These are phyloP conservation scores for Rhytidiadelphus loreus DNA, from an alignment of 225 moss, liverwort and hornwort species.

Conservation along the genomic window DNA sequence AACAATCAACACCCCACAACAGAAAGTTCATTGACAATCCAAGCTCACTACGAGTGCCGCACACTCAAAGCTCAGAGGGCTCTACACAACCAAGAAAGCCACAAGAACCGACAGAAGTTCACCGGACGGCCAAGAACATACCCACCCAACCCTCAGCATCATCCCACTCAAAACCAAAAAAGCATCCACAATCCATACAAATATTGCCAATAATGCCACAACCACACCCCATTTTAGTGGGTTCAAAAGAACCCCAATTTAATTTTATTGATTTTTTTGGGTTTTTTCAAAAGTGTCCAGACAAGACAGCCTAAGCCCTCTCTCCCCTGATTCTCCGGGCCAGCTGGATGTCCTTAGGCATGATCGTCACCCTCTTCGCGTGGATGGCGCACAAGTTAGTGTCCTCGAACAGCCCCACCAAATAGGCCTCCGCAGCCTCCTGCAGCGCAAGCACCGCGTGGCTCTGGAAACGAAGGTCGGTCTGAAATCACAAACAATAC, in stretches of 20 bases:
- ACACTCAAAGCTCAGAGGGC: background rate
- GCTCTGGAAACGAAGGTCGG: background rate
- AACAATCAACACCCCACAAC: background rate
- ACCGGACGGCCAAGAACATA: background rate
- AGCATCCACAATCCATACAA: background rate
- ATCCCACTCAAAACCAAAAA: background rate
- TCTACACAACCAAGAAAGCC: background rate
- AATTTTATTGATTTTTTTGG: background rate
- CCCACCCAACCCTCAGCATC: background rate
- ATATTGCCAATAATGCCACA: background rate
- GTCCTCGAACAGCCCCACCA: background rate
- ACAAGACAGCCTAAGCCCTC: background rate
- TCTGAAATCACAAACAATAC: background rate
- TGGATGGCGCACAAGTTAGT: constrained; percentile 12
- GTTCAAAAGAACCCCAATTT: constrained; percentile 33
- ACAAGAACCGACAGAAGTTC: background rate
- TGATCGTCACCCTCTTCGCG: background rate
- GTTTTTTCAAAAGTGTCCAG: background rate
- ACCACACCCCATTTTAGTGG: constrained; percentile 5
- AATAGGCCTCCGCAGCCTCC: background rate
- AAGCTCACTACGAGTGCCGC: background rate
- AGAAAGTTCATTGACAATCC: background rate
- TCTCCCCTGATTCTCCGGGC: background rate
- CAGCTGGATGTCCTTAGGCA: background rate
- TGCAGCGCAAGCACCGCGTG: background rate